Conservation (phyloP, 2,329 filamentous ascomycete genomes). For the Cercospora zeae-maydis region DNA sequence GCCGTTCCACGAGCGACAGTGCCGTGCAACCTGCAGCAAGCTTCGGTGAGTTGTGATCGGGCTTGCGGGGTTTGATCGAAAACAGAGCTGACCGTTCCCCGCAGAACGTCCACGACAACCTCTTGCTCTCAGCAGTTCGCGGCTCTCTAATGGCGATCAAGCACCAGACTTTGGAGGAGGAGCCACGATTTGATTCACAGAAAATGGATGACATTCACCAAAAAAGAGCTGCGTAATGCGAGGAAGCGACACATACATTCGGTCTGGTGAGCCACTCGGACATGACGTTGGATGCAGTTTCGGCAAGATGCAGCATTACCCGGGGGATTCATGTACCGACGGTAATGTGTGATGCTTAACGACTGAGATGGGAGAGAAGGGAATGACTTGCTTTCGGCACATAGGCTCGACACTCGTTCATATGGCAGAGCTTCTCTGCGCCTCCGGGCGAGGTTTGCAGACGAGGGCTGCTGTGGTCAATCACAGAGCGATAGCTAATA, state of each 20-base stretch:
- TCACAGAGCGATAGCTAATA: background rate
- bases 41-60: background rate
- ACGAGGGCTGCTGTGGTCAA: background rate
- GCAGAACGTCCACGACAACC: background rate
- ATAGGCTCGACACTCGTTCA: conserved; percentile 10
- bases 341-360: conserved; percentile 27
- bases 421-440: background rate
- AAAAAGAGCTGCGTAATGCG: background rate
- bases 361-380: conserved; percentile 6
- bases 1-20: background rate
- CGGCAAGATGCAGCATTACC: conserved; percentile 5
- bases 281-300: conserved; percentile 5
- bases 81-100: background rate
- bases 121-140: background rate
- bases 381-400: background rate
- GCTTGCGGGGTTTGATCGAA: background rate
- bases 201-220: background rate
- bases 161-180: background rate
- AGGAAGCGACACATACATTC: background rate
- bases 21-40: background rate
- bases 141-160: background rate
- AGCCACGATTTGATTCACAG: background rate
- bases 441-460: background rate
- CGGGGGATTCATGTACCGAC: conserved; percentile 3
- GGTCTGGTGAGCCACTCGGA: background rate